Percentiles rank a stretch among this genome's conserved stretches.
Evolutionary conservation across 306 rosid genomes (phyloP).

Genomic region (Echinosophora koreensis): DNA sequence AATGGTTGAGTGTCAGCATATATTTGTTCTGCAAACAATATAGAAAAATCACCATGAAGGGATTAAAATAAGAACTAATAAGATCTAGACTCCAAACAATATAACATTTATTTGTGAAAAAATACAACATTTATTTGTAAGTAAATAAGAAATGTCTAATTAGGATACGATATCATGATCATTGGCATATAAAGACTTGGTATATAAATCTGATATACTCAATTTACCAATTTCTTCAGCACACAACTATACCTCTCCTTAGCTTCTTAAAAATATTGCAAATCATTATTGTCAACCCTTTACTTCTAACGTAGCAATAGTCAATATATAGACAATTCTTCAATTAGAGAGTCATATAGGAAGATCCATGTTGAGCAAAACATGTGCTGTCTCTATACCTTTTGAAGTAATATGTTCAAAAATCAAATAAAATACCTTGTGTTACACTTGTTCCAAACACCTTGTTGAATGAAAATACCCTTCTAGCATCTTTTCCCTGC

Average conservation of each 20-base stretch:
- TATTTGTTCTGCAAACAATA: constrained; percentile 81
- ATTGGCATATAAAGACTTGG: constrained; percentile 4
- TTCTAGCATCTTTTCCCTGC: constrained; percentile 89
- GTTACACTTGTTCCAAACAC: constrained; percentile 88
- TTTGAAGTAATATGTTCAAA: constrained; percentile 11
- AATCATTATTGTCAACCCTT: constrained; percentile 28
- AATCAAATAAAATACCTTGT: constrained; percentile 75
- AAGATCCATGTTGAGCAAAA: constrained; percentile 6
- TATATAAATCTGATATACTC: neutral
- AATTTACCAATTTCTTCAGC: neutral
- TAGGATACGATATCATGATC: neutral
- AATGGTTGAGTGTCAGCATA: constrained; percentile 85
- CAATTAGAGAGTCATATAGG: neutral
- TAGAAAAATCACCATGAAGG: constrained; percentile 35
- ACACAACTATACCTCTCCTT: neutral
- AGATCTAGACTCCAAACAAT: neutral
- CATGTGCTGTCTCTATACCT: constrained; percentile 24
- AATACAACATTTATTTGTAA: neutral
- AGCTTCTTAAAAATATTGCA: neutral
- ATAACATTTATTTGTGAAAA: constrained; percentile 4
- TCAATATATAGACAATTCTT: neutral
- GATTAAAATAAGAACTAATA: constrained; percentile 7
- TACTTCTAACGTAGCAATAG: neutral
- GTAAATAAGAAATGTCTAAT: neutral
- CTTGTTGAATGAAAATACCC: constrained; percentile 91